These are phyloP conservation scores for Crucibulum laeve DNA, from an alignment of 768 basidiomycete species.

Conservation along the genomic window DNA sequence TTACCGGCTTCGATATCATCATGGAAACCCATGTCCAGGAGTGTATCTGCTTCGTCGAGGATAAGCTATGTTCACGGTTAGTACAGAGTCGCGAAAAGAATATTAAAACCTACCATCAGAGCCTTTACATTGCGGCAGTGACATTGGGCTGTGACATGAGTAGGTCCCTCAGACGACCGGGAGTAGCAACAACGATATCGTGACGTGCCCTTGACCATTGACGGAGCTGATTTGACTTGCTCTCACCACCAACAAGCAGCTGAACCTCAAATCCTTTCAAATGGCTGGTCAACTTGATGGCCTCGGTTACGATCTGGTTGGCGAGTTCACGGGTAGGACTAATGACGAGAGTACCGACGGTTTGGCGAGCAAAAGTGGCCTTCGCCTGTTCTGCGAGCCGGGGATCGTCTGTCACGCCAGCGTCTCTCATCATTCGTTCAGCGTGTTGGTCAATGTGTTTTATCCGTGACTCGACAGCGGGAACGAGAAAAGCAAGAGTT, in stretches of 20 bases:
- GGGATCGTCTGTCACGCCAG: constrained; percentile 30
- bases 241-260: constrained; percentile 75
- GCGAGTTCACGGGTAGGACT: constrained; percentile 90
- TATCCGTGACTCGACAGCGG: constrained; percentile 76
- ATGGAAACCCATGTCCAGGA: constrained; percentile 91
- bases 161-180: constrained; percentile 81
- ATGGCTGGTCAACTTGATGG: constrained; percentile 56
- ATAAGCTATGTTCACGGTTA: constrained; percentile 53
- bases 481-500: constrained; percentile 84
- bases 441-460: constrained; percentile 46
- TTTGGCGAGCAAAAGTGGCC: constrained; percentile 33
- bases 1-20: constrained; percentile 78
- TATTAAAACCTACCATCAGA: constrained; percentile 45
- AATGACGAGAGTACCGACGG: constrained; percentile 75
- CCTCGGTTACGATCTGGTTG: constrained; percentile 85
- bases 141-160: constrained; percentile 57
- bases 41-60: constrained; percentile 89
- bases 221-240: constrained; percentile 60
- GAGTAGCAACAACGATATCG: constrained; percentile 87
- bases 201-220: constrained; percentile 59
- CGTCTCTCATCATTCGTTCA: constrained; percentile 33
- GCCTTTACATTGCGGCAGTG: constrained; percentile 45
- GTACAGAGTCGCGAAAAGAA: constrained; percentile 5
- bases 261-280: constrained; percentile 65
- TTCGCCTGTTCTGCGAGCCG: constrained; percentile 24